A percentile compares a stretch with the other conserved stretches of the same genome.
phyloP scores from a whole-genome alignment of 1,284 basidiomycete species.

The Blastosporella zonata region DNA sequence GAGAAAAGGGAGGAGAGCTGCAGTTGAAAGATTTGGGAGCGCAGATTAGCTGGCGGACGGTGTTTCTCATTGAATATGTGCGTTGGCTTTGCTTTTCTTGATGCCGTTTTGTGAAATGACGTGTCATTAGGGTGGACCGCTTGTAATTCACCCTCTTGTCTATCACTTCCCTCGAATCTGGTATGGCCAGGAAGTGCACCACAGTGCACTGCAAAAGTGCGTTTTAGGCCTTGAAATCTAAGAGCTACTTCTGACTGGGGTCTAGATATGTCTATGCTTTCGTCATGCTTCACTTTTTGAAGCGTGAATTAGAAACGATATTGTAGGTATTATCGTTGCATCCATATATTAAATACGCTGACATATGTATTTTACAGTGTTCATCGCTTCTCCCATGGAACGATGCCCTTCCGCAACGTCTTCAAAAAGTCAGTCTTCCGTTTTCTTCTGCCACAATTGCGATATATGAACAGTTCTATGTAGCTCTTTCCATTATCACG shows the following conservation, averaged over 20 bases:
- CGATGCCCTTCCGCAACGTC: slow-evolving; percentile 88
- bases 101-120: neutral
- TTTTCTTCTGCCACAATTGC: neutral
- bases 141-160: slow-evolving; percentile 88
- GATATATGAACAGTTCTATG: slow-evolving; percentile 3
- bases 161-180: slow-evolving; percentile 71
- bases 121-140: slow-evolving; percentile 70
- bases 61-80: slow-evolving; percentile 91
- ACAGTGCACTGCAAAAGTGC: slow-evolving; percentile 78
- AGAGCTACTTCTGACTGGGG: slow-evolving; percentile 6
- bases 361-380: slow-evolving; percentile 47
- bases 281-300: slow-evolving; percentile 85
- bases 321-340: slow-evolving; percentile 49
- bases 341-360: neutral
- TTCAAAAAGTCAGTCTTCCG: slow-evolving; percentile 77
- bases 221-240: slow-evolving; percentile 19
- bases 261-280: slow-evolving; percentile 75
- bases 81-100: neutral
- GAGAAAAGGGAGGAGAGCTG: slow-evolving; percentile 59
- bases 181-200: slow-evolving; percentile 67
- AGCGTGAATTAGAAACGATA: slow-evolving; percentile 91
- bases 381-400: slow-evolving; percentile 93
- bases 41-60: slow-evolving; percentile 83
- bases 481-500: slow-evolving; percentile 87
- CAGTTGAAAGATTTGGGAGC: slow-evolving; percentile 85